Conservation (phyloP, 2,329 filamentous ascomycete genomes). For the Beauveria varroae region DNA sequence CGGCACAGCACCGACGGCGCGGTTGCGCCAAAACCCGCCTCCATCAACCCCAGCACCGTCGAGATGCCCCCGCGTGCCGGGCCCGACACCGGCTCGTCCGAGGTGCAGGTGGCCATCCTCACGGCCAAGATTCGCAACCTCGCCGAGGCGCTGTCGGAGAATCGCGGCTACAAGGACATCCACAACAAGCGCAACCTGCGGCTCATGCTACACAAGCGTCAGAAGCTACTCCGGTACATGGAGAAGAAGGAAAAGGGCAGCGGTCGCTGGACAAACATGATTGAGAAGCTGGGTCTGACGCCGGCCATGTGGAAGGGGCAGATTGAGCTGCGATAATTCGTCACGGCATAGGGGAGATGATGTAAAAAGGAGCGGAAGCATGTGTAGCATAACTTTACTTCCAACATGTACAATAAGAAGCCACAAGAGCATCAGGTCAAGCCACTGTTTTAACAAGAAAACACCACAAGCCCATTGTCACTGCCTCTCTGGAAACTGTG, state of each 20-base stretch:
- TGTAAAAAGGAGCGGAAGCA: conserved; percentile 11
- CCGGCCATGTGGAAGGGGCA: conserved; percentile 87
- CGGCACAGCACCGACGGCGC: conserved; percentile 76
- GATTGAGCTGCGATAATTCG: conserved; percentile 43
- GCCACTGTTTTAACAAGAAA: conserved; percentile 7
- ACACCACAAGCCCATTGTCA: not conserved
- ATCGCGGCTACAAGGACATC: conserved; percentile 74
- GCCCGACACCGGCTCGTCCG: conserved; percentile 86
- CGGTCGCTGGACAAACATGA: conserved; percentile 78
- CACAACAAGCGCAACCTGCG: conserved; percentile 88
- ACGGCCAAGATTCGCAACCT: conserved; percentile 88
- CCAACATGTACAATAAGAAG: conserved; percentile 44
- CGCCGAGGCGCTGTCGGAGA: conserved; percentile 60
- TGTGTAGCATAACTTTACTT: conserved; percentile 37
- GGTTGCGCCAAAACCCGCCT: conserved; percentile 55
- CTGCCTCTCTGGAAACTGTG: not conserved
- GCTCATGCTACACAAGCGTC: conserved; percentile 77
- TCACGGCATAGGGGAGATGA: conserved; percentile 16
- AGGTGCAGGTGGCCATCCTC: conserved; percentile 95
- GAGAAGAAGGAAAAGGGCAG: conserved; percentile 85
- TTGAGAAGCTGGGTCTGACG: conserved; percentile 76
- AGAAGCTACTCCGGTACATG: conserved; percentile 83
- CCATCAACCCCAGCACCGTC: conserved; percentile 32
- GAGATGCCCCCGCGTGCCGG: conserved; percentile 57
- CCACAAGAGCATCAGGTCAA: conserved; percentile 10